These are phyloP conservation scores for Mycocentrospora acerina DNA, from an alignment of 2,329 filamentous ascomycete genomes.

Conservation along the genomic window DNA sequence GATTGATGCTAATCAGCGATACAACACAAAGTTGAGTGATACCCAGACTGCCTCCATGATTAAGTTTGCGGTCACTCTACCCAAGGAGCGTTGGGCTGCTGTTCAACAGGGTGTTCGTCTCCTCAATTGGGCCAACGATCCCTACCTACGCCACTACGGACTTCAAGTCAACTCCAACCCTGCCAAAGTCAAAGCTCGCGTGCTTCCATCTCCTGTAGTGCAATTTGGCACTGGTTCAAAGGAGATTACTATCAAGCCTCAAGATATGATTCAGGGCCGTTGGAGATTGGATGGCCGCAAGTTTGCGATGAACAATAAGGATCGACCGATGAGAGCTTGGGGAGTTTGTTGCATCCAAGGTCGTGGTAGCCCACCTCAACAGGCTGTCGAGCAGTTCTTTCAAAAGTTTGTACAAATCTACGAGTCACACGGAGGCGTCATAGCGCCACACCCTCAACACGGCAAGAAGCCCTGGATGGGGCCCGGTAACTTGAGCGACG, in stretches of 20 bases:
- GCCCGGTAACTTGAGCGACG: constrained; percentile 32
- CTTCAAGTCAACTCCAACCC: constrained; percentile 67
- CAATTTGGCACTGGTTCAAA: constrained; percentile 55
- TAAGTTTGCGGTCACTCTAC: constrained; percentile 83
- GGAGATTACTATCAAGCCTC: constrained; percentile 23
- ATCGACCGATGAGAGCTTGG: constrained; percentile 67
- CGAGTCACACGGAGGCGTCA: constrained; percentile 60
- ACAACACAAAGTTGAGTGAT: constrained; percentile 60
- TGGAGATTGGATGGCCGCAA: constrained; percentile 87
- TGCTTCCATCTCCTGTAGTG: constrained; percentile 72
- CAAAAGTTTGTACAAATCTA: constrained; percentile 64
- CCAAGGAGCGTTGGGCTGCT: constrained; percentile 64
- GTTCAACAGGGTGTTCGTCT: constrained; percentile 69
- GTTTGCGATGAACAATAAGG: constrained; percentile 67
- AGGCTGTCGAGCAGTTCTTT: constrained; percentile 55
- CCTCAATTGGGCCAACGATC: constrained; percentile 69
- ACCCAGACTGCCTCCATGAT: constrained; percentile 82
- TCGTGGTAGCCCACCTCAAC: constrained; percentile 48
- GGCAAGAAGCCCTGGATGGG: constrained; percentile 37
- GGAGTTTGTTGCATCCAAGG: constrained; percentile 67
- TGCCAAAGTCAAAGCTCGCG: constrained; percentile 63
- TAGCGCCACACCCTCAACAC: constrained; percentile 40
- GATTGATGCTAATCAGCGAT: constrained; percentile 58
- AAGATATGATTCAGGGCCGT: constrained; percentile 62
- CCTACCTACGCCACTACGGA: constrained; percentile 70